phyloP scores from a whole-genome alignment of 306 rosid species.

The Prunus armeniaca region DNA sequence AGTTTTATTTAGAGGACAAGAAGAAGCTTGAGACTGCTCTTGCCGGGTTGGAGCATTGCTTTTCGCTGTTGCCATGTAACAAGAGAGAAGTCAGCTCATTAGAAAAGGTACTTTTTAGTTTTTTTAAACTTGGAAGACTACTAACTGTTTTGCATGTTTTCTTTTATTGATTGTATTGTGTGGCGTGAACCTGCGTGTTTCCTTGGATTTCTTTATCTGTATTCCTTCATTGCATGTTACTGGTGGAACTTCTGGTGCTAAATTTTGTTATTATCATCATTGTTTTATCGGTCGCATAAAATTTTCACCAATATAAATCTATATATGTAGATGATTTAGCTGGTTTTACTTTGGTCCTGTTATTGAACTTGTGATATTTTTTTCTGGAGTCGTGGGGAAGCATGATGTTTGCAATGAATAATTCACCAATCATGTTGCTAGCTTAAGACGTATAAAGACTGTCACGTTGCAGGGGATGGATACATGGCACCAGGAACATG shows the following conservation, averaged over 20 bases:
- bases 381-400: not conserved
- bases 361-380: not conserved
- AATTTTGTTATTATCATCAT: not conserved
- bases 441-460: not conserved
- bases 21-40: slow-evolving; percentile 67
- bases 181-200: not conserved
- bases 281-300: not conserved
- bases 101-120: slow-evolving; percentile 46
- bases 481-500: not conserved
- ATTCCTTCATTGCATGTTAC: not conserved
- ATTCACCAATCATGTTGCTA: not conserved
- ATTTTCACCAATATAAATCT: not conserved
- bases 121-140: slow-evolving; percentile 6
- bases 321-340: not conserved
- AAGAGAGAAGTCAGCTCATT: slow-evolving; percentile 44
- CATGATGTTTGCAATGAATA: not conserved
- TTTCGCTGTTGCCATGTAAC: slow-evolving; percentile 77
- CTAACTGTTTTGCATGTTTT: slow-evolving; percentile 6
- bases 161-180: not conserved
- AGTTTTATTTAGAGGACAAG: slow-evolving; percentile 62
- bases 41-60: slow-evolving; percentile 71
- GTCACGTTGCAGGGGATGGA: not conserved
- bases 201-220: not conserved
- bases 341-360: not conserved
- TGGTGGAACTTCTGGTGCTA: not conserved